phyloP scores from a whole-genome alignment of 306 rosid species.

The Rosa chinensis region DNA sequence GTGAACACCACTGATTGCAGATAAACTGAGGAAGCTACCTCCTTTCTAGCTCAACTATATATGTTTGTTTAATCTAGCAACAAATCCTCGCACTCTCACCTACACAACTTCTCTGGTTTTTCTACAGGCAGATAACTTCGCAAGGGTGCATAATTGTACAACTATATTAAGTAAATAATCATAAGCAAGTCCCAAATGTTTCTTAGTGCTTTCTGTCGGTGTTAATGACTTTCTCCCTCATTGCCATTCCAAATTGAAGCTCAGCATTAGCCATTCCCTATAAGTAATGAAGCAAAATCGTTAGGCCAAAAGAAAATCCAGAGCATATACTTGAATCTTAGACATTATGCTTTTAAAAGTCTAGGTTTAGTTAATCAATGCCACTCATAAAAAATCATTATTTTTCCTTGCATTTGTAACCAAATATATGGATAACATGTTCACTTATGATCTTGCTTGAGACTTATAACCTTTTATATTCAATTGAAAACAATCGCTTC shows the following conservation, averaged over 20 bases:
- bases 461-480: neutral
- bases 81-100: neutral
- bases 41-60: neutral
- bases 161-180: constrained; percentile 2
- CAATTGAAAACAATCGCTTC: constrained; percentile 1
- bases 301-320: constrained; percentile 4
- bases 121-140: neutral
- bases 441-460: constrained; percentile 13
- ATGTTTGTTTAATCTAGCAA: neutral
- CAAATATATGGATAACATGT: neutral
- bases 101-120: neutral
- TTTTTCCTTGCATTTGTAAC: neutral
- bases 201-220: constrained; percentile 49
- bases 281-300: constrained; percentile 1
- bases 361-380: neutral
- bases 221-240: constrained; percentile 64
- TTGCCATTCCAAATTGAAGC: constrained; percentile 66
- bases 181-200: constrained; percentile 56
- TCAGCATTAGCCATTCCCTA: constrained; percentile 64
- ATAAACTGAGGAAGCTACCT: neutral
- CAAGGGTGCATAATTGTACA: neutral
- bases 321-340: neutral
- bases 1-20: neutral
- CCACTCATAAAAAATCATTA: neutral
- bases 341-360: neutral